Percentiles rank a stretch among this genome's conserved stretches.
These are phyloP conservation scores for Penicillium sclerotigenum DNA, from an alignment of 2,329 filamentous ascomycete species.

Conservation along the genomic window DNA sequence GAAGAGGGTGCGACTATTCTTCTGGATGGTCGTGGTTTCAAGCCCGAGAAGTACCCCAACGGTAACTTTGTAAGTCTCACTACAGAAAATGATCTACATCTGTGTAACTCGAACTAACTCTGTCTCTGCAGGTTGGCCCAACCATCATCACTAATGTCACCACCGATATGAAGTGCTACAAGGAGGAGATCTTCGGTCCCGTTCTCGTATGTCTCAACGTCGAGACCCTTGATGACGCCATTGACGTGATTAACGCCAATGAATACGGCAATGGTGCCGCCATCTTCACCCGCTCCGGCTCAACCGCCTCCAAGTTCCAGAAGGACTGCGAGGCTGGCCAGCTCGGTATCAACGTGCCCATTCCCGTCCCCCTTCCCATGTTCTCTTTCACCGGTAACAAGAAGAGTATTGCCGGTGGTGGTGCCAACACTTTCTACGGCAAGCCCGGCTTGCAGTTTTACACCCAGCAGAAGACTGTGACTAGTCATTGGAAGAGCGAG, in stretches of 20 bases:
- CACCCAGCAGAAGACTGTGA: slow-evolving; percentile 97
- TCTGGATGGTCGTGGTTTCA: slow-evolving; percentile 59
- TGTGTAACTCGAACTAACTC: neutral
- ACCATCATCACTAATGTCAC: slow-evolving; percentile 65
- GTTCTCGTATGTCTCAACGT: slow-evolving; percentile 62
- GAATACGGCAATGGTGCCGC: slow-evolving; percentile 66
- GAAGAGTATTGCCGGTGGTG: slow-evolving; percentile 87
- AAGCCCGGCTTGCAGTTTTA: slow-evolving; percentile 91
- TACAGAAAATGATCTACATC: neutral
- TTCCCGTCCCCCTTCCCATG: slow-evolving; percentile 61
- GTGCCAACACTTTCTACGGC: slow-evolving; percentile 92
- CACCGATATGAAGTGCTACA: slow-evolving; percentile 64
- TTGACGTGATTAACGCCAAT: slow-evolving; percentile 63
- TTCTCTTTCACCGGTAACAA: slow-evolving; percentile 70
- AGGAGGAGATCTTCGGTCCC: slow-evolving; percentile 65
- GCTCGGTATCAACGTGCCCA: slow-evolving; percentile 65
- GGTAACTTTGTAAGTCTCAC: slow-evolving; percentile 59
- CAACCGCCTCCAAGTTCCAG: slow-evolving; percentile 61
- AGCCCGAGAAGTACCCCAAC: slow-evolving; percentile 62
- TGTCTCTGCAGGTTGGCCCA: slow-evolving; percentile 51
- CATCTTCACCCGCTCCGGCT: slow-evolving; percentile 62
- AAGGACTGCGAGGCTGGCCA: slow-evolving; percentile 65
- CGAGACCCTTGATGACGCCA: slow-evolving; percentile 59
- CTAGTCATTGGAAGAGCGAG: slow-evolving; percentile 79
- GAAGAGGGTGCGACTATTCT: slow-evolving; percentile 63